These are phyloP conservation scores for Talaromyces trachyspermus DNA, from an alignment of 495 filamentous ascomycete genomes.

Conservation along the genomic window DNA sequence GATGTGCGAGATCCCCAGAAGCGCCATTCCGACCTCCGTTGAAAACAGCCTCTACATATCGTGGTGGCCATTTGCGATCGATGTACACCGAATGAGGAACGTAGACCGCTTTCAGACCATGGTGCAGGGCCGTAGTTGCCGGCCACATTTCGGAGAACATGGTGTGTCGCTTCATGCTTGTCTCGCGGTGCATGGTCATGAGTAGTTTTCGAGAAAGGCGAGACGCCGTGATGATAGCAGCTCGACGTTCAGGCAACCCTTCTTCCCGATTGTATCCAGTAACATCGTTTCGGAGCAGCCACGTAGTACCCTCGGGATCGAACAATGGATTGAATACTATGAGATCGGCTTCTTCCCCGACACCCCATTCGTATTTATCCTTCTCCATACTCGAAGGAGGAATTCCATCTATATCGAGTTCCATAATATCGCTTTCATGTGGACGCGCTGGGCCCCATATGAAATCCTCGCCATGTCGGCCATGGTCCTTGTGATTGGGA, in stretches of 20 bases:
- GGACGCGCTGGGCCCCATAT: constrained; percentile 85
- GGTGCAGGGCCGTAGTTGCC: constrained; percentile 75
- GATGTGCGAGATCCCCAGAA: constrained; percentile 62
- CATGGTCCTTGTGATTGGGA: constrained; percentile 28
- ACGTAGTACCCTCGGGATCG: constrained; percentile 80
- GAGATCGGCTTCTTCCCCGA: constrained; percentile 86
- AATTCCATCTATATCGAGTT: constrained; percentile 60
- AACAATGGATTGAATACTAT: constrained; percentile 93
- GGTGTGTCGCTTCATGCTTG: constrained; percentile 67
- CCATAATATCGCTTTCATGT: constrained; percentile 55
- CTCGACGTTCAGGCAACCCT: constrained; percentile 67
- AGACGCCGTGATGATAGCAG: constrained; percentile 79
- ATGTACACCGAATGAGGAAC: constrained; percentile 88
- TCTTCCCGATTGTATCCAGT: constrained; percentile 75
- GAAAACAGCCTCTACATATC: constrained; percentile 72
- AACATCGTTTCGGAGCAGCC: constrained; percentile 79
- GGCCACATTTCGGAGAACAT: constrained; percentile 98
- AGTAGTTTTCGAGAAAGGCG: constrained; percentile 79
- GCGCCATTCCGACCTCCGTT: constrained; percentile 82
- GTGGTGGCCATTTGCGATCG: constrained; percentile 80
- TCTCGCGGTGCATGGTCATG: constrained; percentile 83
- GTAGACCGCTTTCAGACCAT: constrained; percentile 92
- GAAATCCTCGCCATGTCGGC: constrained; percentile 55
- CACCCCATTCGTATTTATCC: constrained; percentile 80
- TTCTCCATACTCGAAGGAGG: constrained; percentile 66